A percentile compares a stretch with the other conserved stretches of the same genome.
Evolutionary conservation across 176 grass and related monocot genomes (phyloP).

Genomic region (Alloteropsis semialata): DNA sequence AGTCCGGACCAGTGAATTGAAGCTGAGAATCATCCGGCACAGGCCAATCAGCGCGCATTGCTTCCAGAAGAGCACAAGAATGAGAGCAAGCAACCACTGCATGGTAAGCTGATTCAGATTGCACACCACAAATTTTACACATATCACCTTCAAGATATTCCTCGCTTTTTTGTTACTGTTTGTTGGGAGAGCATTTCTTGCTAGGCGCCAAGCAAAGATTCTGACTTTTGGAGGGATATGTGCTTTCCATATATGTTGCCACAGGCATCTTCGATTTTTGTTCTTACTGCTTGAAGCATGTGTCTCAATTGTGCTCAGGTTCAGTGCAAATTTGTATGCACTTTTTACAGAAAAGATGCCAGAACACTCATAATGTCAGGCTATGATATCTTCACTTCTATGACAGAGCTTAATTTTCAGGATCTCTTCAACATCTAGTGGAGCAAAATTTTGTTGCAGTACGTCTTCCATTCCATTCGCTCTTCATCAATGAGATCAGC

Average conservation of each 20-base stretch:
- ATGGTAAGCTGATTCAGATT: background rate
- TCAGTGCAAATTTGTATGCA: background rate
- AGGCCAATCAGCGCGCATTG: background rate
- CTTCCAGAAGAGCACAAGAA: background rate
- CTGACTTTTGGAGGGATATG: background rate
- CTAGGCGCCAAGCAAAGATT: background rate
- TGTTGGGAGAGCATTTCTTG: background rate
- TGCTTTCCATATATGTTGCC: background rate
- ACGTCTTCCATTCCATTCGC: background rate
- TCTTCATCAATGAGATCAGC: background rate
- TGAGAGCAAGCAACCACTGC: background rate
- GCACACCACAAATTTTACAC: background rate
- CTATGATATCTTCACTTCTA: background rate
- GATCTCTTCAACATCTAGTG: background rate
- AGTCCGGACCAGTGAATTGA: background rate
- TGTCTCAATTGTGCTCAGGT: background rate
- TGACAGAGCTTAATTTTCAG: background rate
- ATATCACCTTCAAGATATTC: background rate
- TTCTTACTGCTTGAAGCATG: background rate
- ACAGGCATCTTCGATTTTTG: background rate
- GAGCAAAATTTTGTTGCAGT: background rate
- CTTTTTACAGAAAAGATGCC: background rate
- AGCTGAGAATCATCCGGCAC: background rate
- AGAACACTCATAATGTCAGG: background rate
- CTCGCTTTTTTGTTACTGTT: background rate